Base-by-base conservation (phyloP, 176 grass and related monocot species). In the Bromus sterilis region DNA sequence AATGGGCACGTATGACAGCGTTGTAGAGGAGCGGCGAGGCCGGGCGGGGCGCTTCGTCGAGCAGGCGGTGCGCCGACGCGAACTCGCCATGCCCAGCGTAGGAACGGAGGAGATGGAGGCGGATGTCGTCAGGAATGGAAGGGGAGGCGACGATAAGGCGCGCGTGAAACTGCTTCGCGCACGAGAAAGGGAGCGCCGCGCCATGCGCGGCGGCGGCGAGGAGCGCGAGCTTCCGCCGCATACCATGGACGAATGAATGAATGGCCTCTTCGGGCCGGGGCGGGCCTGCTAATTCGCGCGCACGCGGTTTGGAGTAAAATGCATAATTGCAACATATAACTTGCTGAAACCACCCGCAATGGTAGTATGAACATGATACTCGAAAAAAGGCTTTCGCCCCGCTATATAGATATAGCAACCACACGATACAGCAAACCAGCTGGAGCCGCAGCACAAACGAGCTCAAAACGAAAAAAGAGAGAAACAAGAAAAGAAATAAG, bases 101-200 rank as follows among this genome's bases (percentile, higher is more conserved):
- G 53, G 81, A 91, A 25, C 86, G 86, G 53, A 94, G 84, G 31
- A 94, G 61, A 16, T 82, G 24, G 56, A 87, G 82, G 10, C 77
- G 88, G 68, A 86, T 64, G 61, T 80, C 33, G 51, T 79, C 69
- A 40, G 71, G 55, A 18, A 26, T 21, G 35, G n/a, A 28, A 30
- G 64, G 46, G 70, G 76, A 43, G 34, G 61, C 35, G 34, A 86
- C 31, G 33, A 84, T 40, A 56, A 92, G 67, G 61, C 57, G 78
- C 9, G 89, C 86, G 77, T 94, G 92, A 24, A 89, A 72, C 81
- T 94, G 81, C 84, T 91, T 89, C 26, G 78, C 68, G 41, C 75
- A 78, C 30, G 66, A 53, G 70, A 85, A 60, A 28, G 71, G 51
- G 21, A 70, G 43, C 29, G 37, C n/a, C 41, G 62, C 48, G 55